These are phyloP conservation scores for Coprinellus aureogranulatus DNA, from an alignment of 768 basidiomycete species.

Conservation along the genomic window DNA sequence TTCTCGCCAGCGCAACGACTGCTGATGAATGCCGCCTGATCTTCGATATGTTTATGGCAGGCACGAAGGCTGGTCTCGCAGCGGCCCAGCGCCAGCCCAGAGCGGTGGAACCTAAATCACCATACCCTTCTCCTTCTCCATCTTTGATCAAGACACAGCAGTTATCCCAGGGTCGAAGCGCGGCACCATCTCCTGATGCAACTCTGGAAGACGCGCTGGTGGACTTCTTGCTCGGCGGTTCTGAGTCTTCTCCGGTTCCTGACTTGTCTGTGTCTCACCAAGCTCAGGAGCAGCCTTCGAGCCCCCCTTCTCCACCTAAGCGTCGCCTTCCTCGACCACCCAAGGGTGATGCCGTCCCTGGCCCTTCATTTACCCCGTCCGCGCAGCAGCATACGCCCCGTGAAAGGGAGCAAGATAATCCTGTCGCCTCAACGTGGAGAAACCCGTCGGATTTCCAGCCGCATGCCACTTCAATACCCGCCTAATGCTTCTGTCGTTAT, in stretches of 20 bases:
- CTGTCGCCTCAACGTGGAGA: slow-evolving; percentile 7
- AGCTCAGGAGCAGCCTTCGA: neutral
- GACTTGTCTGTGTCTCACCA: neutral
- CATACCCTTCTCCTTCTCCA: slow-evolving; percentile 34
- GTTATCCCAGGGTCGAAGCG: slow-evolving; percentile 4
- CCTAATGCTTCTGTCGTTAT: slow-evolving; percentile 15
- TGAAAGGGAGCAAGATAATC: slow-evolving; percentile 1
- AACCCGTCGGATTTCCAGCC: slow-evolving; percentile 7
- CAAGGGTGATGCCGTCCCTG: neutral
- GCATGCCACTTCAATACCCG: slow-evolving; percentile 2
- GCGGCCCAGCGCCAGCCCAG: slow-evolving; percentile 13
- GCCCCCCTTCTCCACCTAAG: neutral
- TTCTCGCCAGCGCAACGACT: slow-evolving; percentile 65
- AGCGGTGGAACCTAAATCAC: slow-evolving; percentile 28
- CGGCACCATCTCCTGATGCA: slow-evolving; percentile 18
- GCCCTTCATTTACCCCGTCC: neutral
- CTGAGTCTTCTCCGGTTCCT: neutral
- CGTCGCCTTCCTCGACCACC: slow-evolving; percentile 4
- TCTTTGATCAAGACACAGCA: slow-evolving; percentile 24
- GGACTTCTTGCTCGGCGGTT: slow-evolving; percentile 41
- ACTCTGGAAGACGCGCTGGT: slow-evolving; percentile 50
- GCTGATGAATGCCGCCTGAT: slow-evolving; percentile 84
- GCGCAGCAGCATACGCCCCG: neutral
- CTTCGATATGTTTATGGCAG: slow-evolving; percentile 76
- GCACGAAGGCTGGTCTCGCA: slow-evolving; percentile 40